Conservation (phyloP, 2,329 filamentous ascomycete species). For the Diaporthe australafricana region DNA sequence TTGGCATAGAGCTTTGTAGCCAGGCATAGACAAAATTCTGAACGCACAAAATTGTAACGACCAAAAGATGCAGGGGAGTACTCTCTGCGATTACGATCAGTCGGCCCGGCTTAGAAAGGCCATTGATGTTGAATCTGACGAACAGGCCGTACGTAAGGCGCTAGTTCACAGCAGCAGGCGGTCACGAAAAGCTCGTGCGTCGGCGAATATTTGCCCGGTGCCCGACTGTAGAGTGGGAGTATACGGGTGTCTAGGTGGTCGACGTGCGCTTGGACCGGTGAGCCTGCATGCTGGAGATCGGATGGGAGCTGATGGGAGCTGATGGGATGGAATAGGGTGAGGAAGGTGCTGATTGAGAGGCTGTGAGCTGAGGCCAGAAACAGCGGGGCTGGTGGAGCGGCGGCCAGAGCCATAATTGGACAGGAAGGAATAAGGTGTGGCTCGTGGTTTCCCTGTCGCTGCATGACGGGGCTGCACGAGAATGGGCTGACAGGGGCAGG, state of each 20-base stretch:
- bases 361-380: slow-evolving; percentile 5
- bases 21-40: background rate
- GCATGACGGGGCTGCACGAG: background rate
- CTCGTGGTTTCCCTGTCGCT: slow-evolving; percentile 14
- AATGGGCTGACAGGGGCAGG: slow-evolving; percentile 17
- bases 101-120: background rate
- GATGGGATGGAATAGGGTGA: slow-evolving; percentile 6
- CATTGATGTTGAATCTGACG: background rate
- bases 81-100: background rate
- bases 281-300: background rate
- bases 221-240: no score
- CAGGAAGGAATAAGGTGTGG: slow-evolving; percentile 30
- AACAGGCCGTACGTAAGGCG: background rate
- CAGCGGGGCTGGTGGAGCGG: background rate
- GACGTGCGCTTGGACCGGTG: slow-evolving; percentile 4
- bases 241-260: no score
- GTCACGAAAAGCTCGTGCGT: no score
- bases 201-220: no score
- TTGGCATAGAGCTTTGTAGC: background rate
- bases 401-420: slow-evolving; percentile 8
- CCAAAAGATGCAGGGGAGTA: background rate
- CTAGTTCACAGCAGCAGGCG: no score
- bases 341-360: slow-evolving; percentile 20
- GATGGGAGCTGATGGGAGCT: background rate
- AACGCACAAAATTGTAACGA: background rate